phyloP scores from a whole-genome alignment of 139 green algal species.

The Chlorella sp. region DNA sequence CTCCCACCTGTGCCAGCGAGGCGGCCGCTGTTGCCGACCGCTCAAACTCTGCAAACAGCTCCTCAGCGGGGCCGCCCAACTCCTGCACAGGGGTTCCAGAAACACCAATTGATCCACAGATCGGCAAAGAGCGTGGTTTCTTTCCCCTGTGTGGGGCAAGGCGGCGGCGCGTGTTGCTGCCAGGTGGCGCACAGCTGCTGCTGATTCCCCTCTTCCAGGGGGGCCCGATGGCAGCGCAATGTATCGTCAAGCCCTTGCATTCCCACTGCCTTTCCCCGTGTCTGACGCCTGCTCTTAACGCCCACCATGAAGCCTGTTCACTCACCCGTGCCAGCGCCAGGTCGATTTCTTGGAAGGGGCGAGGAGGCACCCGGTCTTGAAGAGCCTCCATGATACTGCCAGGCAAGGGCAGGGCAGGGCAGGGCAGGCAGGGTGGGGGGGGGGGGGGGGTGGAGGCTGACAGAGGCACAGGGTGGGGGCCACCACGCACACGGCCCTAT shows the following conservation, averaged over 20 bases:
- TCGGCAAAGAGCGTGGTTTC: no score
- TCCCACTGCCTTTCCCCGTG: not conserved
- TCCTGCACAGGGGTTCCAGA: slow-evolving; percentile 32
- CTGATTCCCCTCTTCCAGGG: no score
- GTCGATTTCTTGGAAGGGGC: slow-evolving; percentile 59
- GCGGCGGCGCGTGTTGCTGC: not conserved
- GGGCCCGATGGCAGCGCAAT: no score
- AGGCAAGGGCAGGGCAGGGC: not conserved
- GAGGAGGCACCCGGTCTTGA: slow-evolving; percentile 73
- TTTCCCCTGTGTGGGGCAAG: no score
- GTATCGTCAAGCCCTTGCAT: not conserved
- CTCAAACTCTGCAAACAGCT: slow-evolving; percentile 78
- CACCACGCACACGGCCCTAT: not conserved
- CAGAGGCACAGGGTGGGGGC: not conserved
- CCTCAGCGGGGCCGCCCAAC: slow-evolving; percentile 34
- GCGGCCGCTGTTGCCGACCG: slow-evolving; percentile 72
- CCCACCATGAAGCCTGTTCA: not conserved
- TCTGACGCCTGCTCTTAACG: no score
- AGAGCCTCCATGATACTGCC: slow-evolving; percentile 72
- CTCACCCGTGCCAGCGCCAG: slow-evolving; percentile 40
- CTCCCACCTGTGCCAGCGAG: slow-evolving; percentile 75
- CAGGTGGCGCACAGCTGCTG: no score
- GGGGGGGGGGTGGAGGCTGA: no score
- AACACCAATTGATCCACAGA: not conserved
- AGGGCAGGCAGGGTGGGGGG: not conserved